Percentiles rank a stretch among this genome's conserved stretches.
phyloP scores from a whole-genome alignment of 179 eudicot species.

The Silene vulgaris region DNA sequence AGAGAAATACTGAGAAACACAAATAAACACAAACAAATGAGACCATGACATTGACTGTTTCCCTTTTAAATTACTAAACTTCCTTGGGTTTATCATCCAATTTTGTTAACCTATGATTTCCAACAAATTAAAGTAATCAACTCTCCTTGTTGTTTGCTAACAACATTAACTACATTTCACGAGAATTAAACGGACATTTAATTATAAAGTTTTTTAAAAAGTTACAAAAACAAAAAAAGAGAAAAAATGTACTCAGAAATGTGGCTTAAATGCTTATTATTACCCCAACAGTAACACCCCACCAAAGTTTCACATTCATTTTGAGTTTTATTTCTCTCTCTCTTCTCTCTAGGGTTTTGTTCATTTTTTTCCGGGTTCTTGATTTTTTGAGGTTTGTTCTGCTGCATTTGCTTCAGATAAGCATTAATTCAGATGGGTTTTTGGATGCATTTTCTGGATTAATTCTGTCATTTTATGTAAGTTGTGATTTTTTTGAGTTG shows the following conservation, averaged over 20 bases:
- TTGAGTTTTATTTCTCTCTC: conserved; percentile 12
- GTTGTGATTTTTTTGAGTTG: conserved; percentile 10
- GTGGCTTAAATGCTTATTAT: conserved; percentile 30
- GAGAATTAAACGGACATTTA: conserved; percentile 23
- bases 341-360: conserved; percentile 25
- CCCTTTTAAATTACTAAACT: not conserved
- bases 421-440: conserved; percentile 10
- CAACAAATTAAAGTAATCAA: too few relatives aligned
- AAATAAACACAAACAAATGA: not conserved
- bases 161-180: conserved; percentile 23
- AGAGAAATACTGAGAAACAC: conserved; percentile 11
- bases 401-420: not conserved
- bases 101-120: too few relatives aligned
- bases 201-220: not conserved
- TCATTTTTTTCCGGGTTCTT: too few relatives aligned
- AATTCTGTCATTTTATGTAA: conserved; percentile 20
- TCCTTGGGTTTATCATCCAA: not conserved
- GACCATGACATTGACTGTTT: conserved; percentile 17
- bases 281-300: conserved; percentile 3
- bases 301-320: conserved; percentile 15
- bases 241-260: conserved; percentile 5
- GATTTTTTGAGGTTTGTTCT: not conserved
- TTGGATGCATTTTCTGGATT: conserved; percentile 11
- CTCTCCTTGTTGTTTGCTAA: not conserved
- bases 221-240: not conserved